Conservation (phyloP, 1,284 basidiomycete genomes). For the Malassezia sympodialis region DNA sequence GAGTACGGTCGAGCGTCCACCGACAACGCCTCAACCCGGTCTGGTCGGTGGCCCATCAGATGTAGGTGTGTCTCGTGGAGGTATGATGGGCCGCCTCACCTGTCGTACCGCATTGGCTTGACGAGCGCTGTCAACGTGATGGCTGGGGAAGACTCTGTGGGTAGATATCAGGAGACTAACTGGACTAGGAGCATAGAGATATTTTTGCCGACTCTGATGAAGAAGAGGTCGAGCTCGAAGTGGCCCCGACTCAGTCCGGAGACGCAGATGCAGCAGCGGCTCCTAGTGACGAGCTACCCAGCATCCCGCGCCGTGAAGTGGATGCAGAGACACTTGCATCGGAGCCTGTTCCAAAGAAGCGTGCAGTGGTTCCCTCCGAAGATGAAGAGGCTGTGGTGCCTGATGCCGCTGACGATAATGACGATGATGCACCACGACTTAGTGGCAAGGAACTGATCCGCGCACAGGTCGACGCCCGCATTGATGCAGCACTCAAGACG, state of each 20-base stretch:
- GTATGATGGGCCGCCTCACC: background rate
- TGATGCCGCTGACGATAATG: background rate
- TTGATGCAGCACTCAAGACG: slow-evolving; percentile 74
- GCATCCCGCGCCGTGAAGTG: slow-evolving; percentile 13
- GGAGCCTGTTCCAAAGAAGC: slow-evolving; percentile 8
- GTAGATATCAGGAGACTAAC: background rate
- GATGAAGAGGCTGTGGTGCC: background rate
- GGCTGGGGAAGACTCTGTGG: background rate
- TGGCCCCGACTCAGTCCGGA: background rate
- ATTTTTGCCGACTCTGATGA: slow-evolving; percentile 19
- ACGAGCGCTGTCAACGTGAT: background rate
- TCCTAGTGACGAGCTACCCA: background rate
- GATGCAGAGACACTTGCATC: background rate
- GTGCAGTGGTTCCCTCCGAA: background rate
- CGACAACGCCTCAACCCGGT: background rate
- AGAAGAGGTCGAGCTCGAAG: slow-evolving; percentile 3
- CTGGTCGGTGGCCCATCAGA: background rate
- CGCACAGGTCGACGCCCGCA: slow-evolving; percentile 57
- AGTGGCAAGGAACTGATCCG: slow-evolving; percentile 6
- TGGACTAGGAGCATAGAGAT: slow-evolving; percentile 12
- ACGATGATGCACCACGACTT: background rate
- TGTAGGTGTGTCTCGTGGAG: background rate
- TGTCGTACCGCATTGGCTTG: background rate
- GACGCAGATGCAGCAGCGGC: background rate
- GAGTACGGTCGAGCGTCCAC: background rate